A percentile compares a stretch with the other conserved stretches of the same genome.
These are phyloP conservation scores for Populus simonii DNA, from an alignment of 345 rosid species.

Conservation along the genomic window DNA sequence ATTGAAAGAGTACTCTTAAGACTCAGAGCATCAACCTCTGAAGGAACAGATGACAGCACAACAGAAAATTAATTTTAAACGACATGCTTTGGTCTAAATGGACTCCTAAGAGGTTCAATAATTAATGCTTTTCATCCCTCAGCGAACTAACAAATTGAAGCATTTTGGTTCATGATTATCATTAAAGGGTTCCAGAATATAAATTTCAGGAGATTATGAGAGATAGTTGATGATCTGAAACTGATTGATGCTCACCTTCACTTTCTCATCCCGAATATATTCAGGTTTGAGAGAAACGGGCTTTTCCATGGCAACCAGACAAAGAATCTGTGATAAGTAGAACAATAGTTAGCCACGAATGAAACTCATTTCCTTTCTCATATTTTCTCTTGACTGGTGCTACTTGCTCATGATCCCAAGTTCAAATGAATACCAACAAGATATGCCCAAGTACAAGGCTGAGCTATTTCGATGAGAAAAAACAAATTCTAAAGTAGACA, in stretches of 20 bases:
- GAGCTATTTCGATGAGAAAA: neutral
- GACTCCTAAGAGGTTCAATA: neutral
- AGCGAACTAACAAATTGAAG: neutral
- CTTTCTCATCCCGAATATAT: constrained; percentile 98
- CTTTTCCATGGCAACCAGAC: constrained; percentile 97
- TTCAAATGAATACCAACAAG: neutral
- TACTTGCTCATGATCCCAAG: neutral
- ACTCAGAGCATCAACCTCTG: neutral
- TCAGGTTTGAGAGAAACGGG: constrained; percentile 96
- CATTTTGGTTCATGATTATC: constrained; percentile 4
- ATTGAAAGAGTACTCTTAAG: neutral
- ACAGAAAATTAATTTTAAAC: neutral
- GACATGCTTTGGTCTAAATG: neutral
- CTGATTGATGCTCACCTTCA: constrained; percentile 57
- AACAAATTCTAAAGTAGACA: neutral
- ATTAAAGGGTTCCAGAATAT: neutral
- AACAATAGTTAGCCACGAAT: neutral
- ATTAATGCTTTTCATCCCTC: neutral
- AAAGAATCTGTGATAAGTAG: constrained; percentile 61
- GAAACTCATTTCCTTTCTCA: neutral
- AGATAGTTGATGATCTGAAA: neutral
- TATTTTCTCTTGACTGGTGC: neutral
- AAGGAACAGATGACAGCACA: constrained; percentile 1
- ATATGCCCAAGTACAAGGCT: neutral
- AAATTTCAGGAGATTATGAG: constrained; percentile 1